A percentile compares a stretch with the other conserved stretches of the same genome.
These are phyloP conservation scores for Cryptococcus sp. DNA, from an alignment of 1,284 basidiomycete genomes.

Conservation along the genomic window DNA sequence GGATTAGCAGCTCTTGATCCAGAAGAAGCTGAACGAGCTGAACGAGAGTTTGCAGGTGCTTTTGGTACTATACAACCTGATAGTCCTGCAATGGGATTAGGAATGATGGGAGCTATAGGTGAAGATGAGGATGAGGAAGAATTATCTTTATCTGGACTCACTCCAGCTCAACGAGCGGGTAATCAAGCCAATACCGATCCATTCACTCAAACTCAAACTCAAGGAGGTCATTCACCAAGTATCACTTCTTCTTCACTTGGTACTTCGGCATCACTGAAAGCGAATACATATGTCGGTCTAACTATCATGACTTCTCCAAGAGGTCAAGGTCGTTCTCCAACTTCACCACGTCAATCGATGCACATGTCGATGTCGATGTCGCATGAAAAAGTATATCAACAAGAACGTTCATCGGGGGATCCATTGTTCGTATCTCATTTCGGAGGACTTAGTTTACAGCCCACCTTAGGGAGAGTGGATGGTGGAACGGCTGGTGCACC, in stretches of 20 bases:
- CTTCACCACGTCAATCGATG: background rate
- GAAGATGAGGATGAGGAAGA: slow-evolving; percentile 22
- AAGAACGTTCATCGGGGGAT: slow-evolving; percentile 39
- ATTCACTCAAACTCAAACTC: slow-evolving; percentile 2
- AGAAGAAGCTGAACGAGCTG: slow-evolving; percentile 19
- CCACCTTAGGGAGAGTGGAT: slow-evolving; percentile 35
- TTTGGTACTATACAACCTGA: slow-evolving; percentile 37
- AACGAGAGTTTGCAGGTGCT: slow-evolving; percentile 16
- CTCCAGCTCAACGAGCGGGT: slow-evolving; percentile 23
- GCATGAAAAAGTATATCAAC: background rate
- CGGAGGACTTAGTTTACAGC: slow-evolving; percentile 31
- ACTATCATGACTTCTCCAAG: slow-evolving; percentile 36
- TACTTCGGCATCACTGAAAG: slow-evolving; percentile 8
- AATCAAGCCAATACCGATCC: slow-evolving; percentile 14
- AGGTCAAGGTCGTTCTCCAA: background rate
- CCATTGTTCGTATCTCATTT: slow-evolving; percentile 45
- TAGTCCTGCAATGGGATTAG: slow-evolving; percentile 32
- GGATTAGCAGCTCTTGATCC: slow-evolving; percentile 33
- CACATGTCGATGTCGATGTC: background rate
- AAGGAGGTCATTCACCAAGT: background rate
- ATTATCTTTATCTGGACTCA: slow-evolving; percentile 2
- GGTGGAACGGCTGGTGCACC: slow-evolving; percentile 9
- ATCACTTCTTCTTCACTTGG: background rate
- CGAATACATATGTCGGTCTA: slow-evolving; percentile 41
- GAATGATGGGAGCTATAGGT: slow-evolving; percentile 33